Base-by-base conservation (phyloP, 768 basidiomycete species). In the Boletus huronensis region DNA sequence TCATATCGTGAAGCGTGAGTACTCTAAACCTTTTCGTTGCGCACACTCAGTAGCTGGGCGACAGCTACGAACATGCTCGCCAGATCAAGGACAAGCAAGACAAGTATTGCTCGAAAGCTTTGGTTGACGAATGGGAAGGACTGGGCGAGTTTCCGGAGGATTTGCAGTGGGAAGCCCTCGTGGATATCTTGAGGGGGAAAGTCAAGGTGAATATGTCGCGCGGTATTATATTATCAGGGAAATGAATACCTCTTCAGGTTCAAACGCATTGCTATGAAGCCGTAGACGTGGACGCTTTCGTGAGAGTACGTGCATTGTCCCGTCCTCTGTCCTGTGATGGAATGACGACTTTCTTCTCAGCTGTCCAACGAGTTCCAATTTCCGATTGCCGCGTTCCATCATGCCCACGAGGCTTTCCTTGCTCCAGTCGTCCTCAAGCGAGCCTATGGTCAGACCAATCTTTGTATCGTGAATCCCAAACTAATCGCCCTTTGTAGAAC, bases 331-430 rank as follows among this genome's bases (percentile, higher is more conserved):
- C 6, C 2, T 10, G 5, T 11, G 17, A 29, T 28, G 8, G 19
- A 26, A 36, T 19, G 3, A 6, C 45, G 21, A 55, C 38, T 7
- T 29, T 11, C 6, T 36, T 52, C 5, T 3, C 52, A 89, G 78
- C 74, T 92, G 3, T 82, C 88, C 10, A 89, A 92, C 68, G 90
- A 93, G 58, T 93, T 91, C 74, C 74, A 88, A 56, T 89, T 89
- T 71, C 80, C 84, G 0, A 74, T 90, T 35, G 81, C 88, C 0
- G 84, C 85, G 0, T 82, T 90, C 70, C 89, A 90, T 61, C 89
- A 91, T 59, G 88, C 90, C 1, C 83, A 84, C 39, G 88, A 91
- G 60, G 82, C 89, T 0, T 92, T 87, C 59, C 83, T 93, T 38
- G 88, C 91, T n/a, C 85, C 89, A 2, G 82, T 83, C 25, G 67